A percentile compares a stretch with the other conserved stretches of the same genome.
Evolutionary conservation across 2,329 filamentous ascomycete species (phyloP).

Genomic region (Penicillium sp.): DNA sequence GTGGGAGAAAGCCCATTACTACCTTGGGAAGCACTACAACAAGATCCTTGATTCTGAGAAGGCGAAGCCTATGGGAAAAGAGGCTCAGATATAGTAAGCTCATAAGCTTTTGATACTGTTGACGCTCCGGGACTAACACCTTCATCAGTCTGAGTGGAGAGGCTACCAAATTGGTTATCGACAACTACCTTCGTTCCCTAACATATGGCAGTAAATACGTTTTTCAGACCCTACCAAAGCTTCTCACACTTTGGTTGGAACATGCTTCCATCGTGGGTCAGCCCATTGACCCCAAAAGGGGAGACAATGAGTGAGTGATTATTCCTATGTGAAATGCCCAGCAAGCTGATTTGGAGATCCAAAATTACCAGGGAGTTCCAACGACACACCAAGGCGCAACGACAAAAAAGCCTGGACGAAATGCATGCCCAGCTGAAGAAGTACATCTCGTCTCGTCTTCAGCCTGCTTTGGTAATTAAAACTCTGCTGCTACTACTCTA

Average conservation of each 20-base stretch:
- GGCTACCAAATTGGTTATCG: conserved; percentile 81
- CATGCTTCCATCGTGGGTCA: conserved; percentile 75
- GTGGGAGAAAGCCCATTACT: conserved; percentile 98
- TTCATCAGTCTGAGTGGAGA: conserved; percentile 68
- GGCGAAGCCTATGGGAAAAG: conserved; percentile 70
- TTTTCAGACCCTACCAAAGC: conserved; percentile 87
- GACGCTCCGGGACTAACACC: conserved; percentile 15
- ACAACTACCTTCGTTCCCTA: conserved; percentile 87
- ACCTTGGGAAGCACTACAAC: conserved; percentile 94
- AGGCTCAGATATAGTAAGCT: conserved; percentile 66
- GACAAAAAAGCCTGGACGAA: conserved; percentile 65
- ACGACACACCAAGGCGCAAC: conserved; percentile 46
- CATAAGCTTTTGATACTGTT: background rate
- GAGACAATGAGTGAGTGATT: conserved; percentile 43
- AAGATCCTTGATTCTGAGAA: conserved; percentile 92
- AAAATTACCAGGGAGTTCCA: conserved; percentile 43
- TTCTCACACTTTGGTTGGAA: conserved; percentile 92
- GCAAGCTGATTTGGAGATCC: conserved; percentile 6
- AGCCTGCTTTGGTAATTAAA: conserved; percentile 43
- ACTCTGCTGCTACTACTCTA: background rate
- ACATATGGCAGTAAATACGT: conserved; percentile 91
- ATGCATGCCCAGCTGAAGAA: conserved; percentile 77
- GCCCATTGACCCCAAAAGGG: conserved; percentile 52
- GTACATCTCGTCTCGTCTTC: conserved; percentile 60
- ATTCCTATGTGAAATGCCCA: background rate